These are phyloP conservation scores for Fusarium tupiense DNA, from an alignment of 2,329 filamentous ascomycete genomes.

Conservation along the genomic window DNA sequence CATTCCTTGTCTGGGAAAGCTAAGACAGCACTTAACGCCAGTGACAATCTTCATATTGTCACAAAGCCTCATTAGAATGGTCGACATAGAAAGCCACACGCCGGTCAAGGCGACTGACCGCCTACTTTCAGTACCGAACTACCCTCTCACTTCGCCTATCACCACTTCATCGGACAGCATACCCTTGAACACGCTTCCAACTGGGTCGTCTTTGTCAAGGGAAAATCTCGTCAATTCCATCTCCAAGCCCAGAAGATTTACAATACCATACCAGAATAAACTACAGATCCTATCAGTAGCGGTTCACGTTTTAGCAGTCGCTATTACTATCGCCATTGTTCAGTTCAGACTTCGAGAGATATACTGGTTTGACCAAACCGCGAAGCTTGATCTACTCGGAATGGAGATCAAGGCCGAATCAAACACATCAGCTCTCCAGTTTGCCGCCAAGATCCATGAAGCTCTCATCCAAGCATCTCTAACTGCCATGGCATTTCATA, in stretches of 20 bases:
- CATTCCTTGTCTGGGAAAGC: rapidly evolving
- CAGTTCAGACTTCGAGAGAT: background rate
- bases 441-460: background rate
- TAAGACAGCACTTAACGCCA: rapidly evolving
- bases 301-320: rapidly evolving
- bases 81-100: background rate
- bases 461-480: background rate
- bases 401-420: background rate
- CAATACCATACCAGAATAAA: background rate
- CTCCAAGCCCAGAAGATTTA: background rate
- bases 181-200: background rate
- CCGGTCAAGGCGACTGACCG: background rate
- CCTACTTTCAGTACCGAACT: background rate
- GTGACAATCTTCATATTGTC: rapidly evolving
- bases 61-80: rapidly evolving
- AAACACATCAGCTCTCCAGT: background rate
- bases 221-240: background rate
- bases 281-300: background rate
- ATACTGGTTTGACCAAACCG: background rate
- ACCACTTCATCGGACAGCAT: background rate
- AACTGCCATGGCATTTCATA: background rate
- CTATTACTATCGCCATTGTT: background rate
- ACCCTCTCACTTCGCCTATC: background rate
- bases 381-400: background rate
- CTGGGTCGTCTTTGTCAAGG: rapidly evolving